Base-by-base conservation (phyloP, 495 filamentous ascomycete genomes). In the Penicillium desertorum region DNA sequence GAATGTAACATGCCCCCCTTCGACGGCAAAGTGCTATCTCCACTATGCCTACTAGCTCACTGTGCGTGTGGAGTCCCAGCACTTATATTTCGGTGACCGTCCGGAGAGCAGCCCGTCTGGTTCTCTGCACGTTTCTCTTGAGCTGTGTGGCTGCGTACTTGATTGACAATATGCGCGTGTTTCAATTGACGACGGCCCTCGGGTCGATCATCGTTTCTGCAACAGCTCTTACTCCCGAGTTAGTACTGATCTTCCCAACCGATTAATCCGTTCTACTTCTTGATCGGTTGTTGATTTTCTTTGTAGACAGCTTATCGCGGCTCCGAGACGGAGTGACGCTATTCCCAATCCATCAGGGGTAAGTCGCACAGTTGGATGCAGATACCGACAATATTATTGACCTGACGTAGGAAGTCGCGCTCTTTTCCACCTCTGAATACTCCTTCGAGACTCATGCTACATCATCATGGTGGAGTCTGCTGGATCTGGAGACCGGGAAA, bases 381-480 rank as follows among this genome's bases (percentile, higher is more conserved):
- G 9, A 11, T 45, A 30, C 17, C 8, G 30, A 17, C 9, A 22
- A 47, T 14, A 27, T 29, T 20, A 14, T 37, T 61, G 29, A 64
- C 36, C 17, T 17, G 29, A 3, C 22, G 11, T 44, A 73, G 70
- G 57, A 65, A 54, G 56, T 67, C 17, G 70, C 69, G 0, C 9
- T 73, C 27, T 76, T 76, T 66, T 71, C 70, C 3, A 58, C 63
- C 10, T 72, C 74, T 1, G 67, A 76, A 42, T 81, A 81, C 61
- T 81, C 77, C 1, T 81, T 79, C 60, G 66, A 76, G 1, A 65
- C 70, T 0, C 72, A 79, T 52, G 48, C 61, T 8, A 55, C 64
- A 11, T 65, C 62, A 8, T 58, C 70, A 0, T 64, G 51, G 50
- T 76, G 72, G 71, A 69, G 71, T 30, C 25, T 77, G 47, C 50